A percentile compares a stretch with the other conserved stretches of the same genome.
Evolutionary conservation across 106 monocot genomes (phyloP).

Genomic region (Triglochin maritima): DNA sequence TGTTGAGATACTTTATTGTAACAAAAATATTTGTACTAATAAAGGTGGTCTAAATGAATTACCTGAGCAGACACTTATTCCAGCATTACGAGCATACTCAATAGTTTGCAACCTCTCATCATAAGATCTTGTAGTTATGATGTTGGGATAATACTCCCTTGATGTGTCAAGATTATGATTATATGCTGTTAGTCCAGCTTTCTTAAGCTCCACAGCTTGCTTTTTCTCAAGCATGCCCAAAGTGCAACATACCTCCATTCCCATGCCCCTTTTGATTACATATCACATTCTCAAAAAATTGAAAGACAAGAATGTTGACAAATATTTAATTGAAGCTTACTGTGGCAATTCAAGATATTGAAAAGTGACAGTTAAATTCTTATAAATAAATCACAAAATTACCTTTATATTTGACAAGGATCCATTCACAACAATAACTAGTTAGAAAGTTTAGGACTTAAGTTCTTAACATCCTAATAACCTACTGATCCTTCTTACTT

Average conservation of each 20-base stretch:
- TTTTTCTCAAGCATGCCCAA: constrained; percentile 98
- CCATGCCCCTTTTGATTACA: constrained; percentile 51
- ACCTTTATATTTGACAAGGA: no score
- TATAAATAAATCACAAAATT: no score
- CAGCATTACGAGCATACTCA: constrained; percentile 76
- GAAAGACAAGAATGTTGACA: no score
- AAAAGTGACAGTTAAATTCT: no score
- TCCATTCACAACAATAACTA: no score
- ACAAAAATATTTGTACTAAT: neutral
- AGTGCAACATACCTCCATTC: constrained; percentile 99
- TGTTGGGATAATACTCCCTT: constrained; percentile 92
- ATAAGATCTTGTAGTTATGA: constrained; percentile 92
- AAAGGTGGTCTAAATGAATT: neutral
- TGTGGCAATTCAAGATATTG: no score
- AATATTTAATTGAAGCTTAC: no score
- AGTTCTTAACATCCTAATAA: no score
- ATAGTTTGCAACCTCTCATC: constrained; percentile 93
- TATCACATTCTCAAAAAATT: neutral
- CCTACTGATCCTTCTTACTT: no score
- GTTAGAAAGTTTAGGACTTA: no score
- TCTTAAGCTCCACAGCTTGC: constrained; percentile 81
- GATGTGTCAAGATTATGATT: constrained; percentile 99
- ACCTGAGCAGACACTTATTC: constrained; percentile 97
- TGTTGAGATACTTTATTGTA: no score
- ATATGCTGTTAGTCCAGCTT: constrained; percentile 97